phyloP scores from a whole-genome alignment of 2,329 filamentous ascomycete species.

The Penicillium italicum region DNA sequence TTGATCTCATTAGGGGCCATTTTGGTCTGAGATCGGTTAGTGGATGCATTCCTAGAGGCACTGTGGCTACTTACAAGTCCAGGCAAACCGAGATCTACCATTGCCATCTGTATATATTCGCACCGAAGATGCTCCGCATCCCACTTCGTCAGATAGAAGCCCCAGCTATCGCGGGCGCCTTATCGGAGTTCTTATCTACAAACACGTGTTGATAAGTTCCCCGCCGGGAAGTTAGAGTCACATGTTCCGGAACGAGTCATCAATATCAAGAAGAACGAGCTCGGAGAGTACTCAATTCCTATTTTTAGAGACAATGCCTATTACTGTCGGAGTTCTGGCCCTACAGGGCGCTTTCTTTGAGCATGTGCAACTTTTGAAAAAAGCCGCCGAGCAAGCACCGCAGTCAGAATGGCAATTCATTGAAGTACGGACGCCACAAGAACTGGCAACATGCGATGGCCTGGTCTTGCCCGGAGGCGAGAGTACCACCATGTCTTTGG shows the following conservation, averaged over 20 bases:
- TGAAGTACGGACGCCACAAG: conserved; percentile 71
- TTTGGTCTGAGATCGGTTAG: not conserved
- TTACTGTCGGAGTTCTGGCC: conserved; percentile 63
- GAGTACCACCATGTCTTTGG: conserved; percentile 86
- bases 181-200: not conserved
- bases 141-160: not conserved
- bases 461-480: conserved; percentile 92
- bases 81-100: not conserved
- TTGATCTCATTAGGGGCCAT: conserved; percentile 17
- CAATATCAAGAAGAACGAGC: not conserved
- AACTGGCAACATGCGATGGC: conserved; percentile 72
- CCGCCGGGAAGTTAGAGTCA: conserved; percentile 17
- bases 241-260: conserved; percentile 16
- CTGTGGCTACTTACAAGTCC: not conserved
- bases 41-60: not conserved
- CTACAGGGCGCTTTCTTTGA: conserved; percentile 93
- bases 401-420: conserved; percentile 57
- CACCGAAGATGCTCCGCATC: not conserved
- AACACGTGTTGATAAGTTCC: conserved; percentile 11
- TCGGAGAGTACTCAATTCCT: not conserved
- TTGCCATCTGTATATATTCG: not conserved
- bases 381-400: conserved; percentile 51
- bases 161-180: too few species aligned
- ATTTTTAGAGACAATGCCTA: conserved; percentile 26
- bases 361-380: conserved; percentile 71